phyloP scores from a whole-genome alignment of 2,329 filamentous ascomycete genomes.

The Dactylellina cionopaga region DNA sequence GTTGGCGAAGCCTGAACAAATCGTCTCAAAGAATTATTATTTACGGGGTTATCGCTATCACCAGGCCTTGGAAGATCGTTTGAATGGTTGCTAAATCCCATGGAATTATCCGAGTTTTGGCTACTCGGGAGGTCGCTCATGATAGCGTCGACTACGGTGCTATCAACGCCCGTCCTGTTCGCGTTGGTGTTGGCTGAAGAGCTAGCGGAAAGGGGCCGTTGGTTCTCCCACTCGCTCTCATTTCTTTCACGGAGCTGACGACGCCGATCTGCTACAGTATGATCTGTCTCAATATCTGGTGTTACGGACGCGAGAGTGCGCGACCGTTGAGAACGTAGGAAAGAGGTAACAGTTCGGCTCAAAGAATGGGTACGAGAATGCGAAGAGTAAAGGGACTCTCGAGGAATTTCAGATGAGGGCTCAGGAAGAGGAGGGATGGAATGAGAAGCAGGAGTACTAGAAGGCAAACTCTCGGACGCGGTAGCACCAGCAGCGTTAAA shows the following conservation, averaged over 20 bases:
- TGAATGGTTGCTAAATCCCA: constrained; percentile 7
- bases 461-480: constrained; percentile 43
- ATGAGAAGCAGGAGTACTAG: constrained; percentile 18
- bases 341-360: constrained; percentile 28
- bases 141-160: constrained; percentile 39
- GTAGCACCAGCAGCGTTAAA: constrained; percentile 43
- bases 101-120: constrained; percentile 26
- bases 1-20: constrained; percentile 23
- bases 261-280: constrained; percentile 49
- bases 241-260: constrained; percentile 49
- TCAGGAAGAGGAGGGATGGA: constrained; percentile 14
- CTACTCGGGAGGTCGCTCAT: constrained; percentile 47
- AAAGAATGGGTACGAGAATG: constrained; percentile 18
- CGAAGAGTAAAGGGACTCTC: constrained; percentile 3
- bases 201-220: constrained; percentile 34
- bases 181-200: constrained; percentile 20
- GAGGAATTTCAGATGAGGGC: constrained; percentile 5
- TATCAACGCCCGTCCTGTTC: constrained; percentile 37
- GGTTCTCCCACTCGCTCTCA: constrained; percentile 50
- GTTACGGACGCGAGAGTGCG: constrained; percentile 42
- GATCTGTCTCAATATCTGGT: constrained; percentile 52
- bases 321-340: constrained; percentile 39
- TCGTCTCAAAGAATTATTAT: constrained; percentile 15
- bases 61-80: neutral
- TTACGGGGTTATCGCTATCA: constrained; percentile 1